Evolutionary conservation across 441 rosid species (phyloP), one percentile per base, ranked within the genome.

Genomic region (Omphalea diandra): DNA sequence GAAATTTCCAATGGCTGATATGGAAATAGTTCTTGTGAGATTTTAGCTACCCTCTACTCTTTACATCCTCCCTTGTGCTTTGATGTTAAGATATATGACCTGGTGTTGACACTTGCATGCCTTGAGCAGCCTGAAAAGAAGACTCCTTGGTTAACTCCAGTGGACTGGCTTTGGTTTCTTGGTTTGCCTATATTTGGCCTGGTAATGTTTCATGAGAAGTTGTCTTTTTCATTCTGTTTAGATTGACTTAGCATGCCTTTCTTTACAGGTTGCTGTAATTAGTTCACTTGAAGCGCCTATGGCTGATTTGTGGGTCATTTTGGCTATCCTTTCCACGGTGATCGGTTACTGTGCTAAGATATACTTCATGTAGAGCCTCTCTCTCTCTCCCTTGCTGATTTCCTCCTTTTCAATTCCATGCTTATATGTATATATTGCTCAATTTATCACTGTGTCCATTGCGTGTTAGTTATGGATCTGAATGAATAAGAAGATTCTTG

Each of bases 1-100:
- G 82, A 90, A 88, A 79, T 89, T 95, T 78, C 98, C 98, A 47
- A 92, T 95, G 99, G 99, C 98, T 29, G 99, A 95, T 84, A 77
- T 93, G 96, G 97, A 95, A 76, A 88, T 95, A 69, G 97, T 90
- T 72, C 98, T 95, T 43, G 99, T 95, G 78, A 89, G 93, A 35
- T 53, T 55, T 65, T 56, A 29, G 57, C 40, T 71, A 22, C 31
- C 69, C 55, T 56, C 72, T 65, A 20, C 64, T 61, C 54, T 60
- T 44, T 67, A 7, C 31, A 17, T 14, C 35, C 20, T 36, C 38
- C 20, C 44, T 49, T 56, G 35, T 63, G 35, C 36, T 32, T 50
- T 56, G 36, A n/a, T 35, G 22, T 41, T 41, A 41, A 41, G 22
- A 14, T 40, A 18, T 33, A 24, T 70, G 54, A 75, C 36, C 67